Evolutionary conservation across 177 flowering plant genomes (phyloP), one percentile per base, ranked within the genome.

Genomic region (Vitis hybrid): DNA sequence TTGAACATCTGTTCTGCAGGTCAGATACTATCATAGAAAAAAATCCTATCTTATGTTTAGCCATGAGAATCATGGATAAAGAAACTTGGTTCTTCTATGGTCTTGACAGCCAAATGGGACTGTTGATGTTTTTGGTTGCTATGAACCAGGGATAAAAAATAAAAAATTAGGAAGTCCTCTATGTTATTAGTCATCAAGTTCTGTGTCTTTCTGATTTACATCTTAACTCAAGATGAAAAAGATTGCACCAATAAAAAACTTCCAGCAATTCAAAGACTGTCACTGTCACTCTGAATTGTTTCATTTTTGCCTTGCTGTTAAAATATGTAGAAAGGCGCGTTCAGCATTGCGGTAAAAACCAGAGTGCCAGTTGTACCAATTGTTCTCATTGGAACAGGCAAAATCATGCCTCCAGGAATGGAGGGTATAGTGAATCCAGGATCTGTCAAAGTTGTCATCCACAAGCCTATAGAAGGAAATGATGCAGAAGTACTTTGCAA

Each of bases 241-340:
- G 61, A 10, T 59, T 1, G 1, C 10, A 22, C 11, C 11, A 11
- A 15, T 13, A 13, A 53, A 53, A 26, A 13, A 14, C 26, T 11
- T 59, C n/a, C 39, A 2, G 56, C 5, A 53, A 53, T 2, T 53
- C 15, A 29, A 22, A 22, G 15, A 53, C 59, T 16, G 6, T 31
- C 22, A 50, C 39, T 61, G 15, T 34, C 55, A 0, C 20, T 67
- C 49, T 67, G 45, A 66, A 31, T 18, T 18, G 5, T 67, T 45
- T 8, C 70, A 6, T 53, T 70, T 18, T 29, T 69, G 61, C 16
- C 13, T 70, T 19, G 45, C 45, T 6, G 45, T 2, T 31, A n/a
- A 9, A n/a, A 69, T 71, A 5, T 84, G 76, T 51, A 95, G 99
- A 95, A 90, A 87, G 99, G 99, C 65, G 99, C 99, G 69, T 95